phyloP scores from a whole-genome alignment of 129 eudicot genomes.

The Ambrosia artemisiifolia region DNA sequence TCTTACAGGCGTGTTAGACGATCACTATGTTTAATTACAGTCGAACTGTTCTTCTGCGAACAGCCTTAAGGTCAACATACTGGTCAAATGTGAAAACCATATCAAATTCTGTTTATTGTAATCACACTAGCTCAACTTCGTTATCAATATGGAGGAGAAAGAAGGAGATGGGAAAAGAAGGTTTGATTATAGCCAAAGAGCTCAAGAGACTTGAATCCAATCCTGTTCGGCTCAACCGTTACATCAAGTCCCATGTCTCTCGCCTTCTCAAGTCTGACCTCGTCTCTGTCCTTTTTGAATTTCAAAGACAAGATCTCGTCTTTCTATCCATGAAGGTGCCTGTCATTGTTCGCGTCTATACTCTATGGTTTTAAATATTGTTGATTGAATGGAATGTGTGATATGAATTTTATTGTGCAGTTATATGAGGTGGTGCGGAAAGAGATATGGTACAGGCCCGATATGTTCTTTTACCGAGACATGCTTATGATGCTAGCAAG shows the following conservation, averaged over 20 bases:
- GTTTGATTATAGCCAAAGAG: conserved; percentile 81
- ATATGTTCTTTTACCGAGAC: conserved; percentile 95
- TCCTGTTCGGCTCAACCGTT: conserved; percentile 68
- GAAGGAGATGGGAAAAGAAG: conserved; percentile 91
- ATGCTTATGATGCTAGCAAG: conserved; percentile 95
- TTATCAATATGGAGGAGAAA: conserved; percentile 95
- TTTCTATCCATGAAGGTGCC: conserved; percentile 90
- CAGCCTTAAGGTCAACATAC: conserved; percentile 18
- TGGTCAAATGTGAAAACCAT: conserved; percentile 17
- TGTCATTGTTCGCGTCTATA: background rate
- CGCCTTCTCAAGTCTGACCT: conserved; percentile 89
- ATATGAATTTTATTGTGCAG: conserved; percentile 33
- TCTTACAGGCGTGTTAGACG: background rate
- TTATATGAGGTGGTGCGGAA: conserved; percentile 80
- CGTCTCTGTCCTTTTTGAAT: conserved; percentile 87
- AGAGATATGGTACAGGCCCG: conserved; percentile 97
- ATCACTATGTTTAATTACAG: conserved; percentile 20
- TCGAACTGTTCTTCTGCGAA: conserved; percentile 24
- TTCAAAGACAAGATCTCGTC: conserved; percentile 85
- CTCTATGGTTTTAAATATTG: background rate
- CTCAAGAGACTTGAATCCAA: conserved; percentile 74
- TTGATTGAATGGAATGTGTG: too few species aligned
- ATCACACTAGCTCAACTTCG: conserved; percentile 19
- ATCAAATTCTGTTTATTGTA: background rate
- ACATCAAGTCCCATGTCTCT: conserved; percentile 70